Evolutionary conservation across 179 eudicot genomes (phyloP).

Genomic region (Dionaea muscipula): DNA sequence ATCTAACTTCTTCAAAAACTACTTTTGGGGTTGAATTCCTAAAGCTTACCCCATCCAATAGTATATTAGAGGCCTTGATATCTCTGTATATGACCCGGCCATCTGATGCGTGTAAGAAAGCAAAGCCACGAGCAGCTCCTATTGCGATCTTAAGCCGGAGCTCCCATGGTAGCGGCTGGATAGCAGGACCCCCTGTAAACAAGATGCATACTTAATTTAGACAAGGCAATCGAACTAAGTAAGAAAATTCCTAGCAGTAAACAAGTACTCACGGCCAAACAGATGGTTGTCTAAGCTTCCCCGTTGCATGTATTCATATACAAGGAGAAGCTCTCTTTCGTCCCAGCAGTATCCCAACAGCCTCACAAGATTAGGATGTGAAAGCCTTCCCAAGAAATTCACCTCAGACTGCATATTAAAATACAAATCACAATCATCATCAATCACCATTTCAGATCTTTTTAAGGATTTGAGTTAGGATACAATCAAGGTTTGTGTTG

Average conservation of each 20-base stretch:
- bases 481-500: no score
- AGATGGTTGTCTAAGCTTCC: conserved; percentile 13
- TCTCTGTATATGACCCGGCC: conserved; percentile 9
- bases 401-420: conserved; percentile 22
- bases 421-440: background rate
- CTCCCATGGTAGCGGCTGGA: conserved; percentile 13
- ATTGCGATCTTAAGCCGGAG: conserved; percentile 8
- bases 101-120: conserved; percentile 11
- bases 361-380: conserved; percentile 45
- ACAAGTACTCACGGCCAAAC: conserved; percentile 5
- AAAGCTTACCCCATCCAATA: conserved; percentile 2
- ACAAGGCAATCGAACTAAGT: background rate
- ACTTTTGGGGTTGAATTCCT: background rate
- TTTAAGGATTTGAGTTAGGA: no score
- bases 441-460: no score
- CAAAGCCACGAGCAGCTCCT: conserved; percentile 14
- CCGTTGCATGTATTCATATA: conserved; percentile 11
- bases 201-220: background rate
- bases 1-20: background rate
- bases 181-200: background rate
- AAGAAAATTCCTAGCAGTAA: background rate
- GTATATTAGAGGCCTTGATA: conserved; percentile 10
- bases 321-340: conserved; percentile 8
- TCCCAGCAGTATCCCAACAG: conserved; percentile 33
- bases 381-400: conserved; percentile 37